Evolutionary conservation across 2,329 filamentous ascomycete genomes (phyloP).

Genomic region (Trichoderma polysporum): DNA sequence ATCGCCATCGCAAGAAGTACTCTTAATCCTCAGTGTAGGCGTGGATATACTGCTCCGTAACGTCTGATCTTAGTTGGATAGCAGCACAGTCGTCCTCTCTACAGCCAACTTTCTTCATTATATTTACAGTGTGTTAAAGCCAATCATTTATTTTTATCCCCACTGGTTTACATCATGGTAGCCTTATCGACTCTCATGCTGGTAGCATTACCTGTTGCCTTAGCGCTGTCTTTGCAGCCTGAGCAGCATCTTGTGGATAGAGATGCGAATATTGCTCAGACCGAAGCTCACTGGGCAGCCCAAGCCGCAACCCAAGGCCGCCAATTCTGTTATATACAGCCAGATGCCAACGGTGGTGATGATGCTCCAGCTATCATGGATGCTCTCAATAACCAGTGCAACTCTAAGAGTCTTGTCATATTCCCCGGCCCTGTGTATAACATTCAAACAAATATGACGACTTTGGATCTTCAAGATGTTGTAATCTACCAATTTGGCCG

Average conservation of each 20-base stretch:
- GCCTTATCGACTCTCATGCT: background rate
- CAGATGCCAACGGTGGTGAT: conserved; percentile 30
- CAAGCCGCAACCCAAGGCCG: conserved; percentile 26
- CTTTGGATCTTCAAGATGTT: conserved; percentile 34
- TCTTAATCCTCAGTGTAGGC: background rate
- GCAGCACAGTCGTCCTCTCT: background rate
- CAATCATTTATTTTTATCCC: background rate
- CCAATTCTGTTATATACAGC: conserved; percentile 33
- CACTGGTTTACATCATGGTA: background rate
- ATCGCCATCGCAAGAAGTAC: background rate
- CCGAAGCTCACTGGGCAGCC: conserved; percentile 11
- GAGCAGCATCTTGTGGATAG: background rate
- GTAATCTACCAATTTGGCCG: conserved; percentile 45
- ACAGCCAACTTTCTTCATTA: background rate
- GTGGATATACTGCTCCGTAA: background rate
- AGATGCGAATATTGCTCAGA: background rate
- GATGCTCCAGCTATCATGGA: conserved; percentile 34
- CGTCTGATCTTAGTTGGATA: too few species aligned
- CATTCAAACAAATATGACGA: conserved; percentile 38
- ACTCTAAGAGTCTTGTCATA: conserved; percentile 33
- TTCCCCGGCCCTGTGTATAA: conserved; percentile 37
- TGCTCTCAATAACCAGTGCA: conserved; percentile 35
- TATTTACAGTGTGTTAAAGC: background rate
- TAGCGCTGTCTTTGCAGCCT: background rate
- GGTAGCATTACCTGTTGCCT: background rate